Base-by-base conservation (phyloP, 495 filamentous ascomycete genomes). In the Aspergillus homomorphus region DNA sequence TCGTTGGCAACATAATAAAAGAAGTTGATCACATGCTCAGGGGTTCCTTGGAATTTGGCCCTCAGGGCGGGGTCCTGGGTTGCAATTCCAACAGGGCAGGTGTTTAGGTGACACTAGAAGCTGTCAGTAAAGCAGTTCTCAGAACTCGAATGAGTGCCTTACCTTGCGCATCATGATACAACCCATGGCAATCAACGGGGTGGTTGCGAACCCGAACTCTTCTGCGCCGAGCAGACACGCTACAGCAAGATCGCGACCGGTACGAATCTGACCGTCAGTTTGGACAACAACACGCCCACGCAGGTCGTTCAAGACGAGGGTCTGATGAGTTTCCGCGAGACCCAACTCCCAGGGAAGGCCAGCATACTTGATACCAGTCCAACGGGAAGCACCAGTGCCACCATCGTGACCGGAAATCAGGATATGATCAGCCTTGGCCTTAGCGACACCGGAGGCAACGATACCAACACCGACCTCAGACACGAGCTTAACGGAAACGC, bases 321-420 rank as follows among this genome's bases (percentile, higher is more conserved):
- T 99, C 74, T 99, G 94, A 71, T 99, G 94, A 26, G 94, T 99
- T 75, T 99, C 94, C 0, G 94, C 94, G 55, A 99, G 87, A 83
- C 94, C 94, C 65, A 99, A 73, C 73, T 99, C 94, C 94, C 94
- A 99, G 10, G 94, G 95, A 43, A 98, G 84, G 79, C 94, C 94
- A 61, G 95, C 94, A 72, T 98, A 98, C 76, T 98, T 98, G 84
- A 99, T 99, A 77, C 94, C 94, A 69, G 94, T 99, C 94, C 94
- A 99, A 66, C 94, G 82, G 43, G 94, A 98, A 58, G 94, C 94
- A 80, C 94, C 94, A 64, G 94, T 99, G 66, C 94, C 94, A 79
- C 94, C 94, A 72, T 98, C 94, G 65, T 98, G 94, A 56, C 94
- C 95, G 38, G 95, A 98, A 65, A 98, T 98, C 62, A 98, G 75